Conservation (phyloP, 345 rosid species). For the Abelmoschus esculentus region DNA sequence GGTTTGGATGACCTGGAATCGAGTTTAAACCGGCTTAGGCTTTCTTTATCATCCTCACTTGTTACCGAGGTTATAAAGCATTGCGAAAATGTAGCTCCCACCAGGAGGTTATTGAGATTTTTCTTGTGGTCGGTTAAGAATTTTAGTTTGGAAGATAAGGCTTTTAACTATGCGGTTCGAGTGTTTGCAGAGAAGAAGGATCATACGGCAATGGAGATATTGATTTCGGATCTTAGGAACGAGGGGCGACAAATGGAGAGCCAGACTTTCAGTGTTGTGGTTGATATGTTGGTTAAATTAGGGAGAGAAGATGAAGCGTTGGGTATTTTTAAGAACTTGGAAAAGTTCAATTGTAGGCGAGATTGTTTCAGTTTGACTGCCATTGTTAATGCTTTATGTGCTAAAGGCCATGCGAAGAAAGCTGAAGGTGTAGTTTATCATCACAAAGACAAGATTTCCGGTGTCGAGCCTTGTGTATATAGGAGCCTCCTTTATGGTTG, state of each 20-base stretch:
- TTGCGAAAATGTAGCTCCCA: conserved; percentile 52
- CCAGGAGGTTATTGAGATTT: conserved; percentile 64
- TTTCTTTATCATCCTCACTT: conserved; percentile 32
- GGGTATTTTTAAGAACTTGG: conserved; percentile 79
- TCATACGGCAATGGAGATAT: conserved; percentile 49
- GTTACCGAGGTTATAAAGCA: conserved; percentile 40
- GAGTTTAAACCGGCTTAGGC: conserved; percentile 31
- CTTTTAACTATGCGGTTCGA: conserved; percentile 54
- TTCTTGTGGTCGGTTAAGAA: conserved; percentile 65
- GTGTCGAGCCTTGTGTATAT: conserved; percentile 45
- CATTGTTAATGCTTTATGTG: conserved; percentile 61
- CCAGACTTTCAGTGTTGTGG: conserved; percentile 51
- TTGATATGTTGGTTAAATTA: conserved; percentile 57
- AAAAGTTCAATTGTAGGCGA: conserved; percentile 62
- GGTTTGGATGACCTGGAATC: conserved; percentile 79
- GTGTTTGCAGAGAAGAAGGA: conserved; percentile 69
- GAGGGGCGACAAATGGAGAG: conserved; percentile 49
- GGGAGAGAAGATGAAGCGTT: conserved; percentile 79
- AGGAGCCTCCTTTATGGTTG: conserved; percentile 66
- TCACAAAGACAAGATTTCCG: conserved; percentile 46
- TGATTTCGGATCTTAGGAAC: conserved; percentile 58
- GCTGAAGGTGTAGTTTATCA: conserved; percentile 70
- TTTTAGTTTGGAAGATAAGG: conserved; percentile 40
- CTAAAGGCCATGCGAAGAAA: conserved; percentile 72
- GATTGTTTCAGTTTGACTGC: conserved; percentile 50